Conservation (phyloP, 2,329 filamentous ascomycete genomes). For the Aspergillus felis region DNA sequence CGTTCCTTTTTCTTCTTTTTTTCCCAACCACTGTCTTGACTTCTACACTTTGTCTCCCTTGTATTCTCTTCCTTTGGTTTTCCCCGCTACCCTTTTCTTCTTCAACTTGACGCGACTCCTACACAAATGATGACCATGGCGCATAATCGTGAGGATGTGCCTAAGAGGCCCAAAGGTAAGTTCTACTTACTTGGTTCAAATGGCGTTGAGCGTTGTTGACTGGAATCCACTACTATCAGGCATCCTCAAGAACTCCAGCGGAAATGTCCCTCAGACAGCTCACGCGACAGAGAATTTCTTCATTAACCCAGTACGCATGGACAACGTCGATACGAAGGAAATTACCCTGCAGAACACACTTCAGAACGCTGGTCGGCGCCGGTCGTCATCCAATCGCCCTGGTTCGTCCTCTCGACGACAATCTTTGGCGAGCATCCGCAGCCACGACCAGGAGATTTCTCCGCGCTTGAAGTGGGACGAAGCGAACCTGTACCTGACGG, state of each 20-base stretch:
- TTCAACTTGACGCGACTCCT: slow-evolving; percentile 1
- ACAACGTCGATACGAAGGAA: slow-evolving; percentile 67
- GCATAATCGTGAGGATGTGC: slow-evolving; percentile 30
- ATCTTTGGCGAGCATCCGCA: slow-evolving; percentile 52
- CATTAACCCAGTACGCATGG: slow-evolving; percentile 37
- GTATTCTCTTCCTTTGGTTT: background rate
- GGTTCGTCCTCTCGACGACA: slow-evolving; percentile 66
- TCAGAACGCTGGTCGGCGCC: slow-evolving; percentile 83
- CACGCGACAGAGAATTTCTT: slow-evolving; percentile 40
- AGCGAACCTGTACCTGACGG: slow-evolving; percentile 92
- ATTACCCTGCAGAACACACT: slow-evolving; percentile 91
- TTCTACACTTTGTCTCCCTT: background rate
- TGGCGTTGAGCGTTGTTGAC: background rate
- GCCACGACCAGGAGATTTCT: slow-evolving; percentile 55
- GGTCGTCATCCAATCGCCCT: slow-evolving; percentile 71
- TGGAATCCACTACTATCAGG: slow-evolving; percentile 49
- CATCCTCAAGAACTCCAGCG: slow-evolving; percentile 80
- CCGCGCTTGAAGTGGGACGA: slow-evolving; percentile 97
- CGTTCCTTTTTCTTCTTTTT: background rate
- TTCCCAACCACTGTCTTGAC: background rate
- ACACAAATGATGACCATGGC: slow-evolving; percentile 24
- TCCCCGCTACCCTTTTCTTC: background rate
- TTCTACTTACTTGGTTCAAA: background rate
- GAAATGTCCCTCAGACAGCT: slow-evolving; percentile 56
- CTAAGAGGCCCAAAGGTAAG: slow-evolving; percentile 41